phyloP scores from a whole-genome alignment of 2,329 filamentous ascomycete genomes.

The Delphinella strobiligena region DNA sequence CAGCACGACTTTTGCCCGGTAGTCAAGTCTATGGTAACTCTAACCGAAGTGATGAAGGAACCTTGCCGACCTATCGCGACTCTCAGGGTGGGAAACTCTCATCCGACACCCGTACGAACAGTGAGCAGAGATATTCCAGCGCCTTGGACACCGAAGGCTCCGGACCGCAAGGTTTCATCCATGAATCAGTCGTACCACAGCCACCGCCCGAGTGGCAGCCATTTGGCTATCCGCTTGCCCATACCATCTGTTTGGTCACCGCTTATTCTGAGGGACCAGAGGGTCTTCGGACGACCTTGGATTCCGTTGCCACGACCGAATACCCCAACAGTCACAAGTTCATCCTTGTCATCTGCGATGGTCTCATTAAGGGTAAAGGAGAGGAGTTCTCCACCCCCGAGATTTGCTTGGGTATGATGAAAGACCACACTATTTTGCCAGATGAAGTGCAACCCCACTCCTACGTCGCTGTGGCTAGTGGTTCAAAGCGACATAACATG shows the following conservation, averaged over 20 bases:
- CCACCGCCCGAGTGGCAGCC: conserved; percentile 95
- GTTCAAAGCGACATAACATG: conserved; percentile 98
- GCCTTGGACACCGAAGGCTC: conserved; percentile 48
- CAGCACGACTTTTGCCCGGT: conserved; percentile 54
- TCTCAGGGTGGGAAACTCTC: conserved; percentile 13
- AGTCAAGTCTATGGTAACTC: conserved; percentile 56
- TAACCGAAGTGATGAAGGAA: conserved; percentile 45
- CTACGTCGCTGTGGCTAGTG: conserved; percentile 91
- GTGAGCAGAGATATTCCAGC: conserved; percentile 40
- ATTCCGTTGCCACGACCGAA: conserved; percentile 94
- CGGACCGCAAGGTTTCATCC: conserved; percentile 87
- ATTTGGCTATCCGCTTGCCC: conserved; percentile 87
- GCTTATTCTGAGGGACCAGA: conserved; percentile 94
- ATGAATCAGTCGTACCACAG: conserved; percentile 90
- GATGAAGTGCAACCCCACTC: conserved; percentile 84
- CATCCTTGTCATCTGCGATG: conserved; percentile 92
- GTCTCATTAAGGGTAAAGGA: conserved; percentile 91
- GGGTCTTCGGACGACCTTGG: conserved; percentile 82
- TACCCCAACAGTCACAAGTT: conserved; percentile 99
- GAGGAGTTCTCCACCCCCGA: conserved; percentile 82
- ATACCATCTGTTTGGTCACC: conserved; percentile 88
- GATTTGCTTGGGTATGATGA: conserved; percentile 85
- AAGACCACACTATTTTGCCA: conserved; percentile 66
- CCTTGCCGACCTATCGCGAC: conserved; percentile 34
- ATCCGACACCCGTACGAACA: conserved; percentile 25